phyloP scores from a whole-genome alignment of 2,329 filamentous ascomycete species.

The Aquanectria penicillioides region DNA sequence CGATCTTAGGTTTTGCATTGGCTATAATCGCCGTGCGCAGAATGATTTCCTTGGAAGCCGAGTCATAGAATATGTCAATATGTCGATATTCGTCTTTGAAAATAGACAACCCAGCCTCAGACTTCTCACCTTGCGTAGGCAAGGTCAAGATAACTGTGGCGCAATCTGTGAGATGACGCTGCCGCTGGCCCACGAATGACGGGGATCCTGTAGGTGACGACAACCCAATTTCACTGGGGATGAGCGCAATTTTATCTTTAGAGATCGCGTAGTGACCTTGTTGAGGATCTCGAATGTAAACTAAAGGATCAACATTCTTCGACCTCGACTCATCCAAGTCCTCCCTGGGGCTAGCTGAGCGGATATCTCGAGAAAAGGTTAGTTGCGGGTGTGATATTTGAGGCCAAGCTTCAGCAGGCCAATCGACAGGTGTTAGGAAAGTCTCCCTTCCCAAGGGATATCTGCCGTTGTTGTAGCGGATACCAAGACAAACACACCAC shows the following conservation, averaged over 20 bases:
- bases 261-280: not conserved
- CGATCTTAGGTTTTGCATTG: not conserved
- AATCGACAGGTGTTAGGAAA: not conserved
- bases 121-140: not conserved
- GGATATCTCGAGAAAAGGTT: not conserved
- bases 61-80: conserved; percentile 2
- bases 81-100: conserved; percentile 7
- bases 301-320: not conserved
- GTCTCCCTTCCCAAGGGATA: conserved; percentile 6
- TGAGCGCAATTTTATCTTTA: not conserved
- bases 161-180: not conserved
- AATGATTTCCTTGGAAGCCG: not conserved
- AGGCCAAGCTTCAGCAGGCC: not conserved
- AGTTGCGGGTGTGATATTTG: not conserved
- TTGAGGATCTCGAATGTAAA: not conserved
- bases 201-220: not conserved
- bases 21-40: not conserved
- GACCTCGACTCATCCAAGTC: not conserved
- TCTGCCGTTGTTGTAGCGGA: not conserved
- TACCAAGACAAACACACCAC: conserved; percentile 2
- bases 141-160: not conserved
- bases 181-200: not conserved
- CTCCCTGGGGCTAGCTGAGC: too few species aligned
- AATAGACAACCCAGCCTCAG: not conserved
- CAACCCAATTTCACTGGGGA: not conserved